These are phyloP conservation scores for Plasmodium billcollinsi DNA, from an alignment of 169 alveolate species.

Conservation along the genomic window DNA sequence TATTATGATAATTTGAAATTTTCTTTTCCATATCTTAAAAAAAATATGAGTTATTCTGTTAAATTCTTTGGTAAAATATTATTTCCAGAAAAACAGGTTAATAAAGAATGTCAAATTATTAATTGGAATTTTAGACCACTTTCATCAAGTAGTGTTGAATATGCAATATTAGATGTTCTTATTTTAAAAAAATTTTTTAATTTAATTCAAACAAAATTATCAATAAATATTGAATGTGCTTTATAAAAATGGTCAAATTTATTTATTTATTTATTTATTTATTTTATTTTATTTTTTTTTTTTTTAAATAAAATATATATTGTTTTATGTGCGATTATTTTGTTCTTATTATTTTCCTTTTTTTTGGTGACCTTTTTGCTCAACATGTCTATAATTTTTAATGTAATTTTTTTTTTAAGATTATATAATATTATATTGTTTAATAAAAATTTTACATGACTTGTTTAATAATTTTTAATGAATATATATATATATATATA, in stretches of 20 bases:
- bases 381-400: too few species aligned
- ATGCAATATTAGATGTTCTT: slow-evolving; percentile 66
- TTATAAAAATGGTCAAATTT: neutral
- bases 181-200: slow-evolving; percentile 46
- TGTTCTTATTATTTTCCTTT: too few species aligned
- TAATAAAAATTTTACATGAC: too few species aligned
- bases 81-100: slow-evolving; percentile 59
- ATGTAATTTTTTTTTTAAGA: too few species aligned
- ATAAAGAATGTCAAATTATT: slow-evolving; percentile 53
- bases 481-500: too few species aligned
- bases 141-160: slow-evolving; percentile 54
- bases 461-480: too few species aligned
- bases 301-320: neutral
- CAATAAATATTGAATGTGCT: slow-evolving; percentile 26
- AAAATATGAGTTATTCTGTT: slow-evolving; percentile 35
- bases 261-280: too few species aligned
- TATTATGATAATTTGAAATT: slow-evolving; percentile 54
- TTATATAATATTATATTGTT: too few species aligned
- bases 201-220: slow-evolving; percentile 56
- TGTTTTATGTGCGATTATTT: too few species aligned
- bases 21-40: slow-evolving; percentile 41
- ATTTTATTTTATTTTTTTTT: neutral
- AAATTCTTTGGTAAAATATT: slow-evolving; percentile 61
- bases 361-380: too few species aligned
- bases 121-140: slow-evolving; percentile 73